Evolutionary conservation across 1,284 basidiomycete species (phyloP).

Genomic region (Phellopilus nigrolimitatus): DNA sequence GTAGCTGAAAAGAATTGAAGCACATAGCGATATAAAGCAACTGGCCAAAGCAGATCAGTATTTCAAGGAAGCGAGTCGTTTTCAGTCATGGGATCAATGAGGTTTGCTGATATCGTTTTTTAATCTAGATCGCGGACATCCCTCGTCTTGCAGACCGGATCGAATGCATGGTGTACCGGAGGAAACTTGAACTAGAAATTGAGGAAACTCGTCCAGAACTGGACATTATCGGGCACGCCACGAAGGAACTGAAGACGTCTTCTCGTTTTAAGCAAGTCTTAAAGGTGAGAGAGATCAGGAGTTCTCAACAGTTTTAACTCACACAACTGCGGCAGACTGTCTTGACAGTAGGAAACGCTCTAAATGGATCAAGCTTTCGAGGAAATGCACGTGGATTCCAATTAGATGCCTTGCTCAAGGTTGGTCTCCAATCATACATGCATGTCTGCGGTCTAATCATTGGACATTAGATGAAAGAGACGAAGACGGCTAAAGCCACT

Average conservation of each 20-base stretch:
- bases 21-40: conserved; percentile 63
- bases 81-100: background rate
- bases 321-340: conserved; percentile 44
- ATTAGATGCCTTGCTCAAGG: conserved; percentile 78
- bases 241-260: conserved; percentile 69
- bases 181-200: conserved; percentile 76
- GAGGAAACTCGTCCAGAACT: conserved; percentile 84
- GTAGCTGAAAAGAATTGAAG: conserved; percentile 59
- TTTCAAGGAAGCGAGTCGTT: conserved; percentile 58
- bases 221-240: conserved; percentile 70
- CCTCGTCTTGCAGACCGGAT: conserved; percentile 71
- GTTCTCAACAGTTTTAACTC: background rate
- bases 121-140: conserved; percentile 70
- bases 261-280: conserved; percentile 65
- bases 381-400: conserved; percentile 83
- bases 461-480: conserved; percentile 73
- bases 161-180: conserved; percentile 79
- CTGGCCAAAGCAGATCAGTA: conserved; percentile 84
- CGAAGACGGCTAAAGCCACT: conserved; percentile 66
- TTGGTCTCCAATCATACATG: conserved; percentile 26
- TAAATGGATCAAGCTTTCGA: conserved; percentile 81
- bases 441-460: conserved; percentile 11
- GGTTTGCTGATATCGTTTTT: background rate
- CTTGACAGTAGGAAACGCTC: conserved; percentile 72
- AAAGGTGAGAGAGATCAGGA: conserved; percentile 42